Conservation (phyloP, 768 basidiomycete genomes). For the Xerocomus spinulosus region DNA sequence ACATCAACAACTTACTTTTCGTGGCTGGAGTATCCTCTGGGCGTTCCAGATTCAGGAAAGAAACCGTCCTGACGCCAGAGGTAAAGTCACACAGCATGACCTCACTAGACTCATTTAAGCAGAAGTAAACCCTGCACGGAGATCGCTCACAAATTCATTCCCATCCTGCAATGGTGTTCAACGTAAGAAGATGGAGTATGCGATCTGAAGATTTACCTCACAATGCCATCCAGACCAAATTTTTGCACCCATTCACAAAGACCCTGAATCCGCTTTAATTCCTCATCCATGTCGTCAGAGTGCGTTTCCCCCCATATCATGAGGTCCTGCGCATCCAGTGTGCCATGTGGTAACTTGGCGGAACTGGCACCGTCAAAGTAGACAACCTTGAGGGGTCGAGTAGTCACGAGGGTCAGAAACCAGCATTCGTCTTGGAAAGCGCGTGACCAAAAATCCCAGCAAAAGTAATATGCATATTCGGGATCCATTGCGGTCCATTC, state of each 20-base stretch:
- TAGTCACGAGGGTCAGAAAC: conserved; percentile 4
- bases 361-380: conserved; percentile 54
- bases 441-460: not conserved
- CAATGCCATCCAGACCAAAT: conserved; percentile 42
- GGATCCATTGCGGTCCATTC: conserved; percentile 31
- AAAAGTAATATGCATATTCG: conserved; percentile 34
- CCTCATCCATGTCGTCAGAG: conserved; percentile 20
- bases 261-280: conserved; percentile 33
- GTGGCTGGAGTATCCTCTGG: not conserved
- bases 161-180: conserved; percentile 25
- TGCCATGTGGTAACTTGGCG: conserved; percentile 37
- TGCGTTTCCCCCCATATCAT: conserved; percentile 37
- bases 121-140: not conserved
- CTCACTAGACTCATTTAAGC: conserved; percentile 32
- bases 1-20: not conserved
- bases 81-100: conserved; percentile 47
- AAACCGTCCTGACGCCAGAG: conserved; percentile 35
- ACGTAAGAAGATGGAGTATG: not conserved
- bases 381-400: conserved; percentile 38
- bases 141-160: conserved; percentile 42
- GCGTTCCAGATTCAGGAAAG: conserved; percentile 34
- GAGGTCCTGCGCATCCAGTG: conserved; percentile 46
- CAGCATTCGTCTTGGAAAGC: conserved; percentile 16
- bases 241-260: conserved; percentile 43
- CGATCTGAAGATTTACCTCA: conserved; percentile 32